A percentile compares a stretch with the other conserved stretches of the same genome.
Conservation (phyloP, 208 protist species). For the Herpetomonas muscarum region DNA sequence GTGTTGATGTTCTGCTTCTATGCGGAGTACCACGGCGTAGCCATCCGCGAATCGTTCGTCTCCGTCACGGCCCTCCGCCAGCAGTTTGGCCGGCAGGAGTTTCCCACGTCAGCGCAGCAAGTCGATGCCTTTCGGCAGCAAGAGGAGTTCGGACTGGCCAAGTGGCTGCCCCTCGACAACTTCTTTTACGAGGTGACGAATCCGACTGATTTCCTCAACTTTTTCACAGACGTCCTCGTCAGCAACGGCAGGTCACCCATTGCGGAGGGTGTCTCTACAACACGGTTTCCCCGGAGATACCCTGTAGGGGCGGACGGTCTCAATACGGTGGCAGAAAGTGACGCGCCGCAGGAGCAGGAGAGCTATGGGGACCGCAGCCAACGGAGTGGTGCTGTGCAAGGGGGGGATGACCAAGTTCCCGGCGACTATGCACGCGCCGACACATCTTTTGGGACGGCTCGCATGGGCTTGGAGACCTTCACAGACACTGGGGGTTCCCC, state of each 20-base stretch:
- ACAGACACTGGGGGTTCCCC: background rate
- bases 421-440: too few species aligned
- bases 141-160: background rate
- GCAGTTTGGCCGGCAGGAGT: conserved; percentile 12
- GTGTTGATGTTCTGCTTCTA: conserved; percentile 37
- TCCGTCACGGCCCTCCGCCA: conserved; percentile 11
- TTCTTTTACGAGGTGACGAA: conserved; percentile 15
- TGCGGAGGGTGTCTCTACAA: too few species aligned
- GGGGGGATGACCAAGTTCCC: too few species aligned
- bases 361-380: too few species aligned
- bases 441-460: background rate
- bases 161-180: conserved; percentile 13
- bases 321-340: too few species aligned
- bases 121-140: conserved; percentile 16
- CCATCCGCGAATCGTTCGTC: conserved; percentile 14
- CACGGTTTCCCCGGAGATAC: too few species aligned
- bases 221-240: conserved; percentile 9
- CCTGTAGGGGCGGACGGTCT: too few species aligned
- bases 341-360: too few species aligned
- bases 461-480: background rate
- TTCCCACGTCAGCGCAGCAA: conserved; percentile 5
- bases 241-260: background rate
- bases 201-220: conserved; percentile 6
- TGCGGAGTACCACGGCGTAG: conserved; percentile 9
- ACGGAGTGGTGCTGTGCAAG: too few species aligned